These are phyloP conservation scores for Lentinula guzmanii DNA, from an alignment of 768 basidiomycete species.

Conservation along the genomic window DNA sequence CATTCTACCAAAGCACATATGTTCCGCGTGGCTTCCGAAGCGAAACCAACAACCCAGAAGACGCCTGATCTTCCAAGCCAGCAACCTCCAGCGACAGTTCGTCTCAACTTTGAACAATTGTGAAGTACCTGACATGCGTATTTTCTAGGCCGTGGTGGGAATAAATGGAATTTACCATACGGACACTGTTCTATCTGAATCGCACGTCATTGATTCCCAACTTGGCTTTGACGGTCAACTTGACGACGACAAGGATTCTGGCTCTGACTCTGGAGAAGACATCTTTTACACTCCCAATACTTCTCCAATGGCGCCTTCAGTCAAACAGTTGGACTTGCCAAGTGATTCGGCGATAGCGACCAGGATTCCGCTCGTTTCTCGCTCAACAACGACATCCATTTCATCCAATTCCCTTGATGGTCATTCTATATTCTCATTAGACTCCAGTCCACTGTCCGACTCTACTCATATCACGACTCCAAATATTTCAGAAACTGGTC, in stretches of 20 bases:
- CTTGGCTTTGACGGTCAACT: neutral
- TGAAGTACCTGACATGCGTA: neutral
- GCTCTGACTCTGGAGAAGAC: slow-evolving; percentile 31
- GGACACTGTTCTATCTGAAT: slow-evolving; percentile 9
- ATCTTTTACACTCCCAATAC: slow-evolving; percentile 60
- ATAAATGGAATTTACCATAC: slow-evolving; percentile 3
- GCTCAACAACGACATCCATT: slow-evolving; percentile 22
- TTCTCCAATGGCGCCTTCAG: slow-evolving; percentile 36
- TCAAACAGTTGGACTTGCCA: slow-evolving; percentile 16
- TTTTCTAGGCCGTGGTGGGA: neutral
- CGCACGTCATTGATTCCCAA: slow-evolving; percentile 15
- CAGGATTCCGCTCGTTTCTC: slow-evolving; percentile 15
- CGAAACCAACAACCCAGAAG: neutral
- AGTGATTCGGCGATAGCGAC: slow-evolving; percentile 17
- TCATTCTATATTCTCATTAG: slow-evolving; percentile 34
- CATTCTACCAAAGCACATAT: slow-evolving; percentile 47
- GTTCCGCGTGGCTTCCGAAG: slow-evolving; percentile 41
- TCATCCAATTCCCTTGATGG: slow-evolving; percentile 34
- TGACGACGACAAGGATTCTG: slow-evolving; percentile 16
- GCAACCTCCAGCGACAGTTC: neutral
- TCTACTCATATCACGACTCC: slow-evolving; percentile 32
- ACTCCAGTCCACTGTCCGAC: slow-evolving; percentile 20
- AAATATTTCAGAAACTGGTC: slow-evolving; percentile 24
- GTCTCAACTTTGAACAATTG: neutral
- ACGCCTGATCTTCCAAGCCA: neutral